Percentiles rank a stretch among this genome's conserved stretches.
Conservation (phyloP, 2,329 filamentous ascomycete species). For the Cercospora citrullina region DNA sequence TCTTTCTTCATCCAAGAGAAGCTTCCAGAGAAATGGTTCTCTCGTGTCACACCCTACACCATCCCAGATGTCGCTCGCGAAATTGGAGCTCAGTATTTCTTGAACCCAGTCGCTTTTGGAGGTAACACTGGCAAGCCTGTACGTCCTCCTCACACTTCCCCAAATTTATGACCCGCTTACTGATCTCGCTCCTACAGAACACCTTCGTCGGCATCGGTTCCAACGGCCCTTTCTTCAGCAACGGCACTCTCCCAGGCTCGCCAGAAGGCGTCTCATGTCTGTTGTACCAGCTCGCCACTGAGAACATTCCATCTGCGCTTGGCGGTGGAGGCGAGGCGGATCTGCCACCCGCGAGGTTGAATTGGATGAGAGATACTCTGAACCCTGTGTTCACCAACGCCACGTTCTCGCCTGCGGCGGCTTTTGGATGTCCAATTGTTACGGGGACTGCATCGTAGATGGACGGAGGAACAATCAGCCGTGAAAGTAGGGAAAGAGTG, state of each 20-base stretch:
- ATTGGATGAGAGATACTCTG: slow-evolving; percentile 19
- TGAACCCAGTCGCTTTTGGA: slow-evolving; percentile 47
- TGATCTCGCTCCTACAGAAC: slow-evolving; percentile 21
- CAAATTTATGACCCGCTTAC: background rate
- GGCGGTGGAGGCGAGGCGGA: slow-evolving; percentile 17
- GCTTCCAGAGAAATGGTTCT: slow-evolving; percentile 41
- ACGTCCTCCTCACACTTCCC: background rate
- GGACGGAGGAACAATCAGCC: background rate
- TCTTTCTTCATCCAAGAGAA: slow-evolving; percentile 46
- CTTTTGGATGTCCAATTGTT: slow-evolving; percentile 16
- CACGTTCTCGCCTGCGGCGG: slow-evolving; percentile 1
- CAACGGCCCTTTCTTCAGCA: slow-evolving; percentile 39
- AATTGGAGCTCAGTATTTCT: slow-evolving; percentile 45
- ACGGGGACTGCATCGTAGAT: slow-evolving; percentile 8
- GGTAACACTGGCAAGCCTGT: slow-evolving; percentile 44
- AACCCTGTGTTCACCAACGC: slow-evolving; percentile 21
- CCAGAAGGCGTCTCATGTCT: slow-evolving; percentile 40
- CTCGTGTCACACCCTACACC: slow-evolving; percentile 39
- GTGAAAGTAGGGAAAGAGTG: background rate
- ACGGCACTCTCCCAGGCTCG: slow-evolving; percentile 40
- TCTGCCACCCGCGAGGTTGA: slow-evolving; percentile 11
- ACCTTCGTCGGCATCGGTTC: slow-evolving; percentile 38
- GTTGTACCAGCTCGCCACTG: slow-evolving; percentile 45
- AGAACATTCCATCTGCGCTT: slow-evolving; percentile 26
- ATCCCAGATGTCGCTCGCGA: slow-evolving; percentile 41